Base-by-base conservation (phyloP, 2,329 filamentous ascomycete genomes). In the Tolypocladium album region DNA sequence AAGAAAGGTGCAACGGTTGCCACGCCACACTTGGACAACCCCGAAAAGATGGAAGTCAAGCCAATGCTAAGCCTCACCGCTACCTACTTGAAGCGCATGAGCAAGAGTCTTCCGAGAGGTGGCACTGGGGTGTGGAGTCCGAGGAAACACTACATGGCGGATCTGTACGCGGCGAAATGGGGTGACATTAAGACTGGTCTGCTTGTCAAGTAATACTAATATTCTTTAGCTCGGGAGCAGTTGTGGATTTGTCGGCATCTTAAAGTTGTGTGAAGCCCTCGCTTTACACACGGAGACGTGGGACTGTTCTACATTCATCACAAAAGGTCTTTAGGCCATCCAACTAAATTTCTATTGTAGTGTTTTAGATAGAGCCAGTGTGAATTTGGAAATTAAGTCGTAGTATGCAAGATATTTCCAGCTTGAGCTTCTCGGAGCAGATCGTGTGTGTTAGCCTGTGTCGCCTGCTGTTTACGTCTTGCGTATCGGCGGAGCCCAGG, bases 81-180 rank as follows among this genome's bases (percentile, higher is more conserved):
- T 6, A 84, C 81, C 0, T 85, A 85, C 64, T 63, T 84, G 2
- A 74, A 76, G 63, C 74, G 72, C 40, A 76, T 73, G 2, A 62
- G 67, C 31, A 67, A 67, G 8, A 64, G 69, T 8, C 68, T 84
- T 56, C 82, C 82, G 0, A 80, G 78, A 62, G 76, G 74, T 1
- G 81, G 79, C 0, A 67, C 64, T 0, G 72, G 72, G 1, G 50
- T 66, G 11, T 74, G 72, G 70, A 66, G 65, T n/a, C 69, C 69
- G 0, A 70, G 70, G 61, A 61, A 64, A 0, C 65, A 72, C 36
- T 72, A 71, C 58, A 67, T 70, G 50, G 59, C 52, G 6, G 70
- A 71, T 24, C 64, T 71, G 61, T 68, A 64, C 20, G 64, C 64
- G 8, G 69, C 68, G 2, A 71, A 59, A 38, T 71, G 67, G 68